Conservation (phyloP, 495 filamentous ascomycete genomes). For the Penicillium ucsense region DNA sequence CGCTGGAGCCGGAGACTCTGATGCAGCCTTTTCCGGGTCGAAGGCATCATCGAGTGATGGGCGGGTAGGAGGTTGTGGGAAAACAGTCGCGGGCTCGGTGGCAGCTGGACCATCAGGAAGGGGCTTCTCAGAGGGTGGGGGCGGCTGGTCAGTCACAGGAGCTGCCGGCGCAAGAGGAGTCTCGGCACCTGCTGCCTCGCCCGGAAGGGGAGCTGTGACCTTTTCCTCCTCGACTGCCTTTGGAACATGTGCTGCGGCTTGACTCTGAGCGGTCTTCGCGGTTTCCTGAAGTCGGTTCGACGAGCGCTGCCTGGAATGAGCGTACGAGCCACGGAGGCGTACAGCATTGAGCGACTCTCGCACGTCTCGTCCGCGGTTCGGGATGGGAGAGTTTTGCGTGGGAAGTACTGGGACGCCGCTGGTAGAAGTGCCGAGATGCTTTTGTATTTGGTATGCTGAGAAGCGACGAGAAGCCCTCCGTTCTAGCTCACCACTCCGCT, state of each 20-base stretch:
- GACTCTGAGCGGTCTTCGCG: conserved; percentile 39
- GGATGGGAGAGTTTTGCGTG: conserved; percentile 74
- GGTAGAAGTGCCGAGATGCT: conserved; percentile 72
- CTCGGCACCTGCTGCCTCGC: conserved; percentile 28
- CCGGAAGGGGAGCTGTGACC: conserved; percentile 22
- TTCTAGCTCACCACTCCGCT: conserved; percentile 86
- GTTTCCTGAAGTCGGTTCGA: conserved; percentile 45
- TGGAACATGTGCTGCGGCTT: conserved; percentile 50
- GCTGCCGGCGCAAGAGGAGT: conserved; percentile 17
- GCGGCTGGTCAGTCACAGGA: conserved; percentile 53
- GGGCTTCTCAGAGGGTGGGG: conserved; percentile 25
- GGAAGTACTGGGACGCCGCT: conserved; percentile 81
- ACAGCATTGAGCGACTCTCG: conserved; percentile 91
- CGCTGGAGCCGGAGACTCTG: conserved; percentile 13
- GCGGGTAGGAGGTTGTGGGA: conserved; percentile 28
- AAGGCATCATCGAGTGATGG: conserved; percentile 29
- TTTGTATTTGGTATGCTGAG: conserved; percentile 91
- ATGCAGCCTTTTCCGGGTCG: conserved; percentile 43
- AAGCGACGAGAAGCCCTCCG: conserved; percentile 86
- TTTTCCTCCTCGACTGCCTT: conserved; percentile 47
- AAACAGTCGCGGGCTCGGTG: conserved; percentile 12
- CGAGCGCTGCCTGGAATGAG: conserved; percentile 55
- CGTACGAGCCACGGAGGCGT: conserved; percentile 60
- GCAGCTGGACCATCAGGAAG: conserved; percentile 13
- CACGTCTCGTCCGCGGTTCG: conserved; percentile 80